Evolutionary conservation across 192 early-diverging fungal species (phyloP), one percentile per base, ranked within the genome.

Genomic region (Geranomyces michiganensis): DNA sequence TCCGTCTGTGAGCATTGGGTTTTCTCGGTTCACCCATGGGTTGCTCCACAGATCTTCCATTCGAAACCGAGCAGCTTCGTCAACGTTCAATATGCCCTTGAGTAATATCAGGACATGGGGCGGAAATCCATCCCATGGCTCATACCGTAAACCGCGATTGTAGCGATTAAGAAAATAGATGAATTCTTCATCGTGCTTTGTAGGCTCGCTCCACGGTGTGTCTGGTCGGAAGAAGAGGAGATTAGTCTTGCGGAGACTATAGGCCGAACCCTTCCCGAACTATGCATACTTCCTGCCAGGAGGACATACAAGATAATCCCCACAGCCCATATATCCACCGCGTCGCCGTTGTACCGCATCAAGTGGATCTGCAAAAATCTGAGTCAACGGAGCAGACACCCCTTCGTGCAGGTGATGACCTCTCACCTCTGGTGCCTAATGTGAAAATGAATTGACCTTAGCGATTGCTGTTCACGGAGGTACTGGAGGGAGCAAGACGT

Each of bases 261-360:
- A 43, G 19, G 13, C 17, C n/a, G 17, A 53, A 26, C 51, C 51
- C 4, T 7, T 9, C 3, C 24, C 51, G 51, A 53, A 15, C 4
- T 26, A n/a, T 8, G 79, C 85, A 32, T 76, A 88, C 88, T 89
- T 62, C 90, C 90, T n/a, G 79, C 75, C 71, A 91, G 76, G 45
- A 92, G 78, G 0, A 87, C 90, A 65, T 82, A 92, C 21, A 92
- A 78, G 44, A 92, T 90, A 47, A 92, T 79, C 0, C 90, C 90
- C n/a, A 78, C 68, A 31, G 85, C 85, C 90, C 90, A 92, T 9
- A 92, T 80, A 59, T 92, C 90, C 0, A 87, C 88, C 33, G 72
- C 66, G 46, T 86, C 79, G 19, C 90, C 90, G 56, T 84, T 67
- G 70, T 92, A 92, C 19, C 70, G 69, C 61, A 76, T 66, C 26